Conservation (phyloP, 176 grass and related monocot genomes). For the Puccinellia tenuiflora region DNA sequence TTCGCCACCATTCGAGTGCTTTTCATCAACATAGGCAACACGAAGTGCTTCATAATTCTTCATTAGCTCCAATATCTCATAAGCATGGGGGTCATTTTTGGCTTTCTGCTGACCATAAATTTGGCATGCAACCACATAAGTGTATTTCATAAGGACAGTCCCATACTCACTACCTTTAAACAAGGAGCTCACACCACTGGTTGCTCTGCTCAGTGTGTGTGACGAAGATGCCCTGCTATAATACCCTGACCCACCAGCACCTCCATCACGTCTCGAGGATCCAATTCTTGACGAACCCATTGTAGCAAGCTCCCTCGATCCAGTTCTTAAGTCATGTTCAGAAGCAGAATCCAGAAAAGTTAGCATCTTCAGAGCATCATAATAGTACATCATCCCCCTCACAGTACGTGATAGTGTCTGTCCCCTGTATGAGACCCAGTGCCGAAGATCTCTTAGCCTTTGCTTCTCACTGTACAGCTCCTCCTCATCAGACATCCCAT, state of each 20-base stretch:
- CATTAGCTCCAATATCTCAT: conserved; percentile 92
- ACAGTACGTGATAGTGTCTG: conserved; percentile 85
- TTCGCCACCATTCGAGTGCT: conserved; percentile 29
- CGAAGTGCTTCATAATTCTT: conserved; percentile 89
- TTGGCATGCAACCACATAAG: conserved; percentile 97
- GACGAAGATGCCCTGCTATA: conserved; percentile 50
- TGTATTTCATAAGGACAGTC: conserved; percentile 91
- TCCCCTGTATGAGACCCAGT: conserved; percentile 91
- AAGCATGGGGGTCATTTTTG: conserved; percentile 70
- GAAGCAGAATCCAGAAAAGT: conserved; percentile 88
- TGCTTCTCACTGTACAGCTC: conserved; percentile 59
- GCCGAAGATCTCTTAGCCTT: conserved; percentile 59
- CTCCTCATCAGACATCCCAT: conserved; percentile 59
- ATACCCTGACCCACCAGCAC: conserved; percentile 39
- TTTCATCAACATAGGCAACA: conserved; percentile 91
- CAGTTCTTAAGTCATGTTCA: conserved; percentile 74
- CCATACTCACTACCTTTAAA: conserved; percentile 94
- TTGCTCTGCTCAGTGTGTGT: conserved; percentile 50
- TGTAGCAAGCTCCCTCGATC: conserved; percentile 59
- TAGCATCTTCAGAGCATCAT: conserved; percentile 94
- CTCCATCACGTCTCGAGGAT: conserved; percentile 33
- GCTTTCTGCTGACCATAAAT: conserved; percentile 89
- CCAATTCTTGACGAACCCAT: conserved; percentile 47
- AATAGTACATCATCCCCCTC: conserved; percentile 98
- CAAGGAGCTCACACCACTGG: conserved; percentile 62